Percentiles rank a stretch among this genome's conserved stretches.
These are phyloP conservation scores for Barbarea vulgaris DNA, from an alignment of 345 rosid genomes.

Conservation along the genomic window DNA sequence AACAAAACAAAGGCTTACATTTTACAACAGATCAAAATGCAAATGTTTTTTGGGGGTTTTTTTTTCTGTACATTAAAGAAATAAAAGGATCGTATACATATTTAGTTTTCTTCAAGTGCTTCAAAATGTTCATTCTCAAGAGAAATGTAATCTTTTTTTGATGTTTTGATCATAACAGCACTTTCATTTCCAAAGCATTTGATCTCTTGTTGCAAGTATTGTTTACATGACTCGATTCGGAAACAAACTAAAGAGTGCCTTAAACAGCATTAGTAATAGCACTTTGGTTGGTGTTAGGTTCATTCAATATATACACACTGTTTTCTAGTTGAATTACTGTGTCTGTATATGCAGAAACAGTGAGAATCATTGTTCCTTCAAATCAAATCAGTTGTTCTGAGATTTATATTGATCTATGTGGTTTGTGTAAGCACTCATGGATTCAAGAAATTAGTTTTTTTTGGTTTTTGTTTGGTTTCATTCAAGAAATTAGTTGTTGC, in stretches of 20 bases:
- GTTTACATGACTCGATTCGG: conserved; percentile 4
- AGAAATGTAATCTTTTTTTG: background rate
- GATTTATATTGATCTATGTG: conserved; percentile 3
- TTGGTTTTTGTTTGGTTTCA: no score
- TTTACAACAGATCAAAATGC: conserved; percentile 41
- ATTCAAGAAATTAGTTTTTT: background rate
- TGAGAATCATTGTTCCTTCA: conserved; percentile 14
- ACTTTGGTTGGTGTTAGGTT: conserved; percentile 26
- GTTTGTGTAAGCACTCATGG: conserved; percentile 18
- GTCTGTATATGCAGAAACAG: conserved; percentile 21
- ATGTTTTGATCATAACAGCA: conserved; percentile 9
- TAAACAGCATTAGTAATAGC: conserved; percentile 4
- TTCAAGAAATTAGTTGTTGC: background rate
- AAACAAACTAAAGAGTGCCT: background rate
- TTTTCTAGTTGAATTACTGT: conserved; percentile 34
- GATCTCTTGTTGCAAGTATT: background rate
- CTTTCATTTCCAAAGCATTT: background rate
- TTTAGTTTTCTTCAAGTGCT: background rate
- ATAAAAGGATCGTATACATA: conserved; percentile 39
- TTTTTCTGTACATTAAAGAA: conserved; percentile 58
- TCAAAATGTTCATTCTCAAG: background rate
- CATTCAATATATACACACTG: background rate
- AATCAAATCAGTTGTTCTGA: background rate
- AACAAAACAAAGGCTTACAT: conserved; percentile 41
- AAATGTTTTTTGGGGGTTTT: conserved; percentile 11